Conservation (phyloP, 164 flowering plant species). For the grape (Vitis vinifera) region ASM3070453v1 NC_081815.1:5285501-5286000, state of each 20-base stretch:
- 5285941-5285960: slow-evolving; percentile 5
- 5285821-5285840: slow-evolving; percentile 8
- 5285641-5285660: too few relatives aligned
- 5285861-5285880: slow-evolving; percentile 22
- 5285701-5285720: too few relatives aligned
- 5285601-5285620: too few relatives aligned
- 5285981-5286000: background rate
- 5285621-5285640: too few relatives aligned
- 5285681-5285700: too few relatives aligned
- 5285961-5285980: background rate
- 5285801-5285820: background rate
- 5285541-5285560: too few relatives aligned
- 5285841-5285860: slow-evolving; percentile 20
- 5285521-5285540: too few relatives aligned
- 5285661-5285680: too few relatives aligned
- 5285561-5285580: too few relatives aligned
- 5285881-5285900: slow-evolving; percentile 16
- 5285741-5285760: slow-evolving; percentile 20
- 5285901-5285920: slow-evolving; percentile 15
- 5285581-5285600: too few relatives aligned
- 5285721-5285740: background rate
- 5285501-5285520: too few relatives aligned
- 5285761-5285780: slow-evolving; percentile 15
- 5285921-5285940: slow-evolving; percentile 20
- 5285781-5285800: slow-evolving; percentile 21